Evolutionary conservation across 345 rosid species (phyloP).

Genomic region (Eutrema yunnanense): DNA sequence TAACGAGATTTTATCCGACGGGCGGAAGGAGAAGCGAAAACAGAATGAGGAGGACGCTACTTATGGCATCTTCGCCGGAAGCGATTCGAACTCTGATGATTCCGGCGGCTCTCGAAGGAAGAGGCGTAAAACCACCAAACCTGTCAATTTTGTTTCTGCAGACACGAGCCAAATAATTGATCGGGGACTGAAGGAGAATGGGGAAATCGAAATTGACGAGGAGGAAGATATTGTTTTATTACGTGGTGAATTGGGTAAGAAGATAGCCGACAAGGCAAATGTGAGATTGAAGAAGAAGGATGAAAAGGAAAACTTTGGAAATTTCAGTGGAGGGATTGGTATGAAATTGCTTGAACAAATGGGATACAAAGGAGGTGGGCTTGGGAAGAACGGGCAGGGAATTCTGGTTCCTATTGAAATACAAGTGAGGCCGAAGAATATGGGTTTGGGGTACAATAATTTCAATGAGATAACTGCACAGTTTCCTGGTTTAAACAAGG

Average conservation of each 20-base stretch:
- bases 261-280: constrained; percentile 62
- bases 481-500: constrained; percentile 36
- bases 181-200: too few relatives aligned
- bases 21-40: constrained; percentile 52
- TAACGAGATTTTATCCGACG: constrained; percentile 51
- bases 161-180: constrained; percentile 26
- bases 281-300: constrained; percentile 56
- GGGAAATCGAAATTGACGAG: constrained; percentile 9
- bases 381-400: constrained; percentile 84
- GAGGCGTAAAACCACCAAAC: constrained; percentile 56
- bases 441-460: constrained; percentile 94
- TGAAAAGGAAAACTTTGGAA: constrained; percentile 36
- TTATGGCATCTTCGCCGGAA: constrained; percentile 59
- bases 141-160: constrained; percentile 68
- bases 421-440: constrained; percentile 81
- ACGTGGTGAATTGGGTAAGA: constrained; percentile 64
- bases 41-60: constrained; percentile 68
- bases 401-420: constrained; percentile 79
- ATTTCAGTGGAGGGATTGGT: constrained; percentile 74
- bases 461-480: constrained; percentile 47
- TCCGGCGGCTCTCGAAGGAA: constrained; percentile 44
- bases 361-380: constrained; percentile 91
- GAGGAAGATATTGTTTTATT: constrained; percentile 36
- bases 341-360: constrained; percentile 75
- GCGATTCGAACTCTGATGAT: constrained; percentile 54